Percentiles rank a stretch among this genome's conserved stretches.
phyloP scores from a whole-genome alignment of 2,329 filamentous ascomycete genomes.

The Lachnellula arida region DNA sequence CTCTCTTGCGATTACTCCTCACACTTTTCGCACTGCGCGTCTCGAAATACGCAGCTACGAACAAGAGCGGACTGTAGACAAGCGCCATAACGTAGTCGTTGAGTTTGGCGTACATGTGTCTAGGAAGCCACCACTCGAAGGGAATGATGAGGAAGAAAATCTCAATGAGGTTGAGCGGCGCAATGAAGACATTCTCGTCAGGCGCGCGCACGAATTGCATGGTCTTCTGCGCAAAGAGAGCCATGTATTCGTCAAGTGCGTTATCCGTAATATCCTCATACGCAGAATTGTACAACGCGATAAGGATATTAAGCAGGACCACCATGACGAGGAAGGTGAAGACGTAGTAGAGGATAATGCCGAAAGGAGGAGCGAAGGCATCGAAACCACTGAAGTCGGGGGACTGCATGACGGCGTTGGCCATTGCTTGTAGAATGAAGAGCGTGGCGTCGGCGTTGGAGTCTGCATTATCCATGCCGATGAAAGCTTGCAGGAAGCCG shows the following conservation, averaged over 20 bases:
- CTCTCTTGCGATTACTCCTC: conserved; percentile 66
- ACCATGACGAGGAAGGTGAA: conserved; percentile 98
- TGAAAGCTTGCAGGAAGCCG: conserved; percentile 88
- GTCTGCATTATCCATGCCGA: conserved; percentile 83
- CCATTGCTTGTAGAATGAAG: conserved; percentile 78
- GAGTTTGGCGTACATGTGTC: conserved; percentile 65
- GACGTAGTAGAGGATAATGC: conserved; percentile 91
- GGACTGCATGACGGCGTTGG: conserved; percentile 85
- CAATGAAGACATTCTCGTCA: conserved; percentile 97
- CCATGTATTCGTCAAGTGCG: conserved; percentile 91
- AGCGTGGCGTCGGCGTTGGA: conserved; percentile 61
- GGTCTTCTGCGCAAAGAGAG: conserved; percentile 87
- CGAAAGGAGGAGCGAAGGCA: conserved; percentile 86
- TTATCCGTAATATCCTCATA: conserved; percentile 82
- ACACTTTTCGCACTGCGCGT: conserved; percentile 62
- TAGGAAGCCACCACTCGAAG: conserved; percentile 94
- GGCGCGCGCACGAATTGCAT: conserved; percentile 96
- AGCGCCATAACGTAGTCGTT: conserved; percentile 87
- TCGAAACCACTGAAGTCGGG: conserved; percentile 90
- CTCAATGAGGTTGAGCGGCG: conserved; percentile 91
- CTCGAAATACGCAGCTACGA: conserved; percentile 73
- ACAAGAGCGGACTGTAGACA: conserved; percentile 77
- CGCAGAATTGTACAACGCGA: conserved; percentile 93
- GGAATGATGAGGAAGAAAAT: conserved; percentile 72
- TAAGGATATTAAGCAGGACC: conserved; percentile 88